Evolutionary conservation across 2,329 filamentous ascomycete genomes (phyloP).

Genomic region (Beauveria pseudobassiana): DNA sequence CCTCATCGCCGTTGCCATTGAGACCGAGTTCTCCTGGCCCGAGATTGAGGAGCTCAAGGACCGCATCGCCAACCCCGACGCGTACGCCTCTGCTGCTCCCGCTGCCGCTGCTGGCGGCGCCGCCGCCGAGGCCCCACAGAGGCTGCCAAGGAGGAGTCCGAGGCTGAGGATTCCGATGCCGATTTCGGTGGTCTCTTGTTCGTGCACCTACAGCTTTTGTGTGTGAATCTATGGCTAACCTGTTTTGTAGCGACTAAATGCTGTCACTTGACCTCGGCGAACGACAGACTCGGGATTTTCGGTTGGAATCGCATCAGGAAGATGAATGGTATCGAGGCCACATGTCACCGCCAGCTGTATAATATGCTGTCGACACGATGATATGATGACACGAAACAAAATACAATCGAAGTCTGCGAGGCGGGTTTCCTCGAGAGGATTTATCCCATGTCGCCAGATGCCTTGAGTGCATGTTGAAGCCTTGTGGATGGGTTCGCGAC

Average conservation of each 20-base stretch:
- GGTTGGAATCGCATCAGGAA: constrained; percentile 37
- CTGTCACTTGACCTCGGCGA: constrained; percentile 28
- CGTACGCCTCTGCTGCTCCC: constrained; percentile 80
- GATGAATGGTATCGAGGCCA: constrained; percentile 34
- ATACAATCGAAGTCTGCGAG: constrained; percentile 18
- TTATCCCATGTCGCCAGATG: not conserved
- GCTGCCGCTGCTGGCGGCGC: constrained; percentile 50
- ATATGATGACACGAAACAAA: constrained; percentile 23
- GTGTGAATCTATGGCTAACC: constrained; percentile 29
- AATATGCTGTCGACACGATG: constrained; percentile 19
- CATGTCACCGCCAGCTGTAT: constrained; percentile 41
- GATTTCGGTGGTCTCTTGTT: constrained; percentile 79
- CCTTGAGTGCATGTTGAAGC: constrained; percentile 10
- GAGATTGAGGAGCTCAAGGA: constrained; percentile 98
- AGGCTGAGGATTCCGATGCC: constrained; percentile 52
- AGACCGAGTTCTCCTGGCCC: constrained; percentile 89
- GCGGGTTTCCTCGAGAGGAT: constrained; percentile 2
- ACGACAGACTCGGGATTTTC: constrained; percentile 33
- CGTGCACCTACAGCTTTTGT: constrained; percentile 19
- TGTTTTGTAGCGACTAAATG: constrained; percentile 43
- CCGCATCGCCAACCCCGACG: constrained; percentile 97
- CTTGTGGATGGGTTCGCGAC: not conserved
- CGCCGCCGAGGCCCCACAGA: constrained; percentile 48
- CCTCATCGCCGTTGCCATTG: constrained; percentile 76
- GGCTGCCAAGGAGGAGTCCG: constrained; percentile 61